Percentiles rank a stretch among this genome's conserved stretches.
These are phyloP conservation scores for Hsuehochloa calcarea DNA, from an alignment of 176 grass and related monocot species.

Conservation along the genomic window DNA sequence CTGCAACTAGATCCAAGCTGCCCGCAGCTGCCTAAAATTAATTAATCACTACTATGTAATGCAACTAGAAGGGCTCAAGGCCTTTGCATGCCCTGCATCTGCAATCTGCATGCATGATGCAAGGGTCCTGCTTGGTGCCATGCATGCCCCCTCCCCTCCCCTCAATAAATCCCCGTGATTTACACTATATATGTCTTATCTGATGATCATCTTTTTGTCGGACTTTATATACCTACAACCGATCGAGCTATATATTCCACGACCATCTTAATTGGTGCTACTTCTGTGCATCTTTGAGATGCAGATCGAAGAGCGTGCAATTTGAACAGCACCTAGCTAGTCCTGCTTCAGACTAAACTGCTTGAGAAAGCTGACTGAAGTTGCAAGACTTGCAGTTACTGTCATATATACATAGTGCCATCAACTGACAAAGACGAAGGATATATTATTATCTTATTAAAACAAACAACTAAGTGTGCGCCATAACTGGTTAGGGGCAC, in stretches of 20 bases:
- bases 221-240: no score
- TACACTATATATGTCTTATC: not conserved
- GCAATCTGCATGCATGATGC: not conserved
- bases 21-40: not conserved
- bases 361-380: not conserved
- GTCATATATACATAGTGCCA: not conserved
- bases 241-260: no score
- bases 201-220: not conserved
- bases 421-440: not conserved
- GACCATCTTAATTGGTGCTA: not conserved
- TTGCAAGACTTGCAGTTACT: not conserved
- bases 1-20: constrained; percentile 24
- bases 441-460: no score
- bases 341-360: not conserved
- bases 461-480: no score
- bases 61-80: not conserved
- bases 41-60: not conserved
- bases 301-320: not conserved
- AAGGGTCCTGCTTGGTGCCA: not conserved
- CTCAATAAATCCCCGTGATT: not conserved
- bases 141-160: not conserved
- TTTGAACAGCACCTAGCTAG: not conserved
- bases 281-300: not conserved
- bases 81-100: not conserved
- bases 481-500: no score